Evolutionary conservation across 805 yeast genomes (phyloP), one percentile per base, ranked within the genome.

Genomic region (Sugiyamaella mastotermitis): DNA sequence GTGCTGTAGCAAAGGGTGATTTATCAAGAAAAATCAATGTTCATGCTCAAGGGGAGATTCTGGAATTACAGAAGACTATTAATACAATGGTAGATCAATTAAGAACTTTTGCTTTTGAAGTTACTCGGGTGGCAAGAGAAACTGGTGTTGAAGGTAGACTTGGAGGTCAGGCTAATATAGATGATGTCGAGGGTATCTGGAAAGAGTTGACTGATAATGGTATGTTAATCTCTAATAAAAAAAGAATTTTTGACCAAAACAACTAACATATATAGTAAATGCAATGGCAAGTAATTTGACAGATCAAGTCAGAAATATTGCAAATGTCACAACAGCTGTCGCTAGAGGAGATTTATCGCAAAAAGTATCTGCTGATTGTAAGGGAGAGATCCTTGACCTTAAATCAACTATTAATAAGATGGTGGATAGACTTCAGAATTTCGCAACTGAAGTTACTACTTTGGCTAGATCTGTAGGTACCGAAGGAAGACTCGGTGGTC

Each of bases 261-360:
- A n/a, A 23, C 11, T n/a, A n/a, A n/a, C n/a, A n/a, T n/a, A n/a
- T 28, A 7, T 33, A 28, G 53, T 84, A 40, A 85, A 84, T 56
- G 90, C 94, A 29, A 84, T 84, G 95, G 94, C 95, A 15, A 66
- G 80, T 32, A 85, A 85, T 58, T 69, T 84, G 53, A 84, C 95
- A 1, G 84, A 86, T 28, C 95, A 84, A 60, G 94, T 85, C 45
- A 73, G 94, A 62, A 82, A 83, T 55, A 83, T 83, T 49, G 94
- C 94, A 36, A 81, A 81, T 51, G 94, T 83, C 43, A 83, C 94
- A 5, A 83, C 92, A 10, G 92, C 94, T 2, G 94, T 83, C 21
- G 92, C 92, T 25, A 74, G 79, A 46, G 94, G 94, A 42, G 90
- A 83, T 51, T 65, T 83, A 49, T 76, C 84, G 3, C 83, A 83